Evolutionary conservation across 805 yeast genomes (phyloP).

Genomic region (Cyberlindnera samutprakarnensis): DNA sequence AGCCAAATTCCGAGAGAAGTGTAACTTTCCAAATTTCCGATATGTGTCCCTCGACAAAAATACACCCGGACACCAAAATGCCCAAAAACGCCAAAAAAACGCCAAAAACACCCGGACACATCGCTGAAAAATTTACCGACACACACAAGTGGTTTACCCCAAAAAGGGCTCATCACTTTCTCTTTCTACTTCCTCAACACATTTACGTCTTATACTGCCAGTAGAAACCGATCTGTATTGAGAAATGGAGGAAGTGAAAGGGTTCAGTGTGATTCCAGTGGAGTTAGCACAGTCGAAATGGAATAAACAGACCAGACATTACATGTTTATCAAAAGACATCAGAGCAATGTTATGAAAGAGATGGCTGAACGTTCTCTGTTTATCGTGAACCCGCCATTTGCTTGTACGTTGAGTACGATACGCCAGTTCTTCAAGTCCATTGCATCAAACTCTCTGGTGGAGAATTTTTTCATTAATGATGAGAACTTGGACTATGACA

Average conservation of each 20-base stretch:
- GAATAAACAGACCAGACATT: conserved; percentile 35
- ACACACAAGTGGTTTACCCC: no score
- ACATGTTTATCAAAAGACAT: conserved; percentile 62
- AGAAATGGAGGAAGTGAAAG: conserved; percentile 40
- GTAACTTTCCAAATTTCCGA: no score
- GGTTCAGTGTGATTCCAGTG: conserved; percentile 47
- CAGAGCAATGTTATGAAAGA: conserved; percentile 33
- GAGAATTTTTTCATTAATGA: conserved; percentile 39
- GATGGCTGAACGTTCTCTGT: conserved; percentile 52
- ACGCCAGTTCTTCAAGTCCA: conserved; percentile 47
- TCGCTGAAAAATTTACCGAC: no score
- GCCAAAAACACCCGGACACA: no score
- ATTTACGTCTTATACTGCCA: no score
- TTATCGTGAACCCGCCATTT: conserved; percentile 70
- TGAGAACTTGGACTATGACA: conserved; percentile 35
- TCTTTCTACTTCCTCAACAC: no score
- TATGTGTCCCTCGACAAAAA: no score
- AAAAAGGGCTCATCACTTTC: no score
- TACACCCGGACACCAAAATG: no score
- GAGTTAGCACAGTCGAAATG: conserved; percentile 27
- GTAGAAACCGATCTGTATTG: no score
- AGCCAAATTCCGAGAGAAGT: no score
- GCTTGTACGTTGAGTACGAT: conserved; percentile 44
- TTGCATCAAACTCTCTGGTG: conserved; percentile 60
- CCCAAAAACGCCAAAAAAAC: no score